A percentile compares a stretch with the other conserved stretches of the same genome.
These are phyloP conservation scores for Ceratobasidium sp. DNA, from an alignment of 1,284 basidiomycete species.

Conservation along the genomic window DNA sequence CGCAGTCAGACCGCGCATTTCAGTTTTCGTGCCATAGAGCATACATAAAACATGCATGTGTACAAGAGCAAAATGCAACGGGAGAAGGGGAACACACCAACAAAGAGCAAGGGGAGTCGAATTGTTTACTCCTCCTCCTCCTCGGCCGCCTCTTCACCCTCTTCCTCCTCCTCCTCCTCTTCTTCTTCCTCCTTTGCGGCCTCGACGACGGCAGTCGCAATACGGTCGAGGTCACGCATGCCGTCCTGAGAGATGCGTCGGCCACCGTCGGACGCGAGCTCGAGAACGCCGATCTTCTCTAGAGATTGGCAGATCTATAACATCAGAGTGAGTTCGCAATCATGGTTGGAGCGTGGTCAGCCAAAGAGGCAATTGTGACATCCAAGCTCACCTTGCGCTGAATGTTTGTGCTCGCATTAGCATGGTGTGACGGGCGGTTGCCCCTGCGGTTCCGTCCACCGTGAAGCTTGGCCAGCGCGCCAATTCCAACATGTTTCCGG, in stretches of 20 bases:
- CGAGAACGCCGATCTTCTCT: constrained; percentile 98
- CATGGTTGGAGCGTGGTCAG: not conserved
- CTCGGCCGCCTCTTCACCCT: constrained; percentile 22
- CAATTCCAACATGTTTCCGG: constrained; percentile 97
- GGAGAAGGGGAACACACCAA: constrained; percentile 27
- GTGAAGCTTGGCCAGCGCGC: constrained; percentile 95
- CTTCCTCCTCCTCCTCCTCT: constrained; percentile 41
- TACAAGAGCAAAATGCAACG: constrained; percentile 33
- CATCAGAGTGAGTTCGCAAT: not conserved
- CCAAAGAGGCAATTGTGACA: too few species aligned
- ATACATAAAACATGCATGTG: constrained; percentile 38
- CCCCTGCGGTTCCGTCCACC: constrained; percentile 95
- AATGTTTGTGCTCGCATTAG: constrained; percentile 82
- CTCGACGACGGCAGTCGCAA: constrained; percentile 96
- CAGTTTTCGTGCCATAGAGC: constrained; percentile 34
- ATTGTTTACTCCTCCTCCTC: constrained; percentile 31
- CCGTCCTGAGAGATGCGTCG: constrained; percentile 97
- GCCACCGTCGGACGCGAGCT: constrained; percentile 92
- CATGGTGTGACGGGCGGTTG: constrained; percentile 94
- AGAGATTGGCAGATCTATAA: constrained; percentile 84
- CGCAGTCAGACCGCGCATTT: constrained; percentile 21
- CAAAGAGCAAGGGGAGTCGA: constrained; percentile 7
- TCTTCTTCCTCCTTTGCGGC: constrained; percentile 45
- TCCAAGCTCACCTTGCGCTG: constrained; percentile 68
- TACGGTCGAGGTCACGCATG: constrained; percentile 96